A percentile compares a stretch with the other conserved stretches of the same genome.
phyloP scores from a whole-genome alignment of 495 filamentous ascomycete genomes.

The Mytilinidion resinicola region DNA sequence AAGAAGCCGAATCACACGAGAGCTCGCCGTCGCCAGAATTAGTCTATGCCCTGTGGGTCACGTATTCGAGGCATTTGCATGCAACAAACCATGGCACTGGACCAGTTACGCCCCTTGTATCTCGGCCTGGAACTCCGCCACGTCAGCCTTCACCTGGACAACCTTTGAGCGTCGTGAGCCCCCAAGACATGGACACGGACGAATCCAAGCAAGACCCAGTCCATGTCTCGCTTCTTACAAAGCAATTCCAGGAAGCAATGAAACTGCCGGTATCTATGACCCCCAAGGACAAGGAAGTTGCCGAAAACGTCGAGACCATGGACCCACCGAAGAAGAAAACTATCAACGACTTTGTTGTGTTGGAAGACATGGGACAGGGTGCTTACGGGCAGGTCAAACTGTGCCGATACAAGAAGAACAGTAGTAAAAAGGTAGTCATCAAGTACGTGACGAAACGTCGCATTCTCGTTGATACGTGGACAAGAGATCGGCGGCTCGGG shows the following conservation, averaged over 20 bases:
- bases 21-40: conserved; percentile 50
- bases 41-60: conserved; percentile 94
- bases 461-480: conserved; percentile 98
- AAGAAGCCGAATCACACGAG: conserved; percentile 41
- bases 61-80: conserved; percentile 89
- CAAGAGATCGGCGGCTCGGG: conserved; percentile 85
- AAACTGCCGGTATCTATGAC: conserved; percentile 9
- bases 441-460: conserved; percentile 97
- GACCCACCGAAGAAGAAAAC: conserved; percentile 57
- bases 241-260: conserved; percentile 64
- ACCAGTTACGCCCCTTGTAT: conserved; percentile 50
- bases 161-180: conserved; percentile 39
- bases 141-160: conserved; percentile 77
- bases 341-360: conserved; percentile 83
- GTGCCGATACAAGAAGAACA: conserved; percentile 74
- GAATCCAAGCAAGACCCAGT: conserved; percentile 1
- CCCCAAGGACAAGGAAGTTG: conserved; percentile 30
- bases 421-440: conserved; percentile 76
- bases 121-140: conserved; percentile 58
- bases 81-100: conserved; percentile 53
- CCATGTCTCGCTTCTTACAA: conserved; percentile 55
- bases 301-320: conserved; percentile 19
- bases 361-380: conserved; percentile 98
- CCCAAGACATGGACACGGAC: conserved; percentile 16
- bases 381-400: conserved; percentile 98